Evolutionary conservation across 2,329 filamentous ascomycete species (phyloP).

Genomic region (Fusarium falciforme): DNA sequence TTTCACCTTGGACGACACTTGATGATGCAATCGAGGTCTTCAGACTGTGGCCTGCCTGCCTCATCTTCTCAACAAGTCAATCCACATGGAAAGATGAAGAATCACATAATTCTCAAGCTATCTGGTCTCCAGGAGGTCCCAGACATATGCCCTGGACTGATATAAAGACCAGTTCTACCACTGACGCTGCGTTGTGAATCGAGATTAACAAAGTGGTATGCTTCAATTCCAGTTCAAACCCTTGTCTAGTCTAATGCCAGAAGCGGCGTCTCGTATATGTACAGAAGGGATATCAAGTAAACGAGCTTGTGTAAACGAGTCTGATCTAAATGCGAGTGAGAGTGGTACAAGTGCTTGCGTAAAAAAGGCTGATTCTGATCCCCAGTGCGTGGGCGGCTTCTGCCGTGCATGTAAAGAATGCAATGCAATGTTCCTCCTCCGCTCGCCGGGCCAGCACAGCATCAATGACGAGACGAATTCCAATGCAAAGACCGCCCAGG

Average conservation of each 20-base stretch:
- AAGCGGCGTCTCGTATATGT: constrained; percentile 34
- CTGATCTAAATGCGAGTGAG: constrained; percentile 31
- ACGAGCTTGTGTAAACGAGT: constrained; percentile 23
- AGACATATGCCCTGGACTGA: neutral
- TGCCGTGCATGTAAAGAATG: constrained; percentile 18
- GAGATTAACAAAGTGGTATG: neutral
- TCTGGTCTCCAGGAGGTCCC: neutral
- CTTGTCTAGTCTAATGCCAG: constrained; percentile 40
- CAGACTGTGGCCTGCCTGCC: neutral
- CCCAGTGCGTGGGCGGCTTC: constrained; percentile 13
- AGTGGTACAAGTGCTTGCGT: constrained; percentile 17
- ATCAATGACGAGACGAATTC: constrained; percentile 25
- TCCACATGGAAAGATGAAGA: neutral
- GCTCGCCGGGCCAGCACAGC: constrained; percentile 15
- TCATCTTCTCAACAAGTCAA: neutral
- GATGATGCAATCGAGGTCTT: neutral
- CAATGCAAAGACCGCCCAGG: constrained; percentile 26
- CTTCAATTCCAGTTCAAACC: constrained; percentile 10
- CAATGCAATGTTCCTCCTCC: neutral
- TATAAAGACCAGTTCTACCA: neutral
- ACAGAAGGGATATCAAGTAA: constrained; percentile 28
- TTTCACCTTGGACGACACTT: neutral
- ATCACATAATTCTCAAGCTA: neutral
- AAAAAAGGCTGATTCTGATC: constrained; percentile 15
- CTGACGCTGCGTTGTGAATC: neutral